These are phyloP conservation scores for Komagataella ulmi DNA, from an alignment of 805 yeast species.

Conservation along the genomic window DNA sequence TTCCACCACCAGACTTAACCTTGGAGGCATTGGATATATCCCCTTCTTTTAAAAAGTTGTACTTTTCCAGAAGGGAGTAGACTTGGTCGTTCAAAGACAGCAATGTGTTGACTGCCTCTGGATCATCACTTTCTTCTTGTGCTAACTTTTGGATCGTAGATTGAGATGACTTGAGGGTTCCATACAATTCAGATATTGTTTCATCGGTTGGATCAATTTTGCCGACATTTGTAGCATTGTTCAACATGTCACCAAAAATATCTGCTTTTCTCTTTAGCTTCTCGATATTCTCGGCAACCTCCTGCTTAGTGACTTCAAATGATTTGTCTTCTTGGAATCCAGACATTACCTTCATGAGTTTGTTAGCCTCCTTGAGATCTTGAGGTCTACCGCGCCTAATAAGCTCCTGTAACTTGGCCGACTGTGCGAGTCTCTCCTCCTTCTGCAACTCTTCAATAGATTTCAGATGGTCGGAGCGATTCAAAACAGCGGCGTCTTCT, in stretches of 20 bases:
- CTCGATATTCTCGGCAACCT: slow-evolving; percentile 73
- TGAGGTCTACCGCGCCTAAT: slow-evolving; percentile 92
- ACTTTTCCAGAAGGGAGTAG: slow-evolving; percentile 55
- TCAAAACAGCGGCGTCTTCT: slow-evolving; percentile 87
- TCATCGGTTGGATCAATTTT: slow-evolving; percentile 38
- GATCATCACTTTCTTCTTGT: slow-evolving; percentile 65
- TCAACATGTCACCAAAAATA: slow-evolving; percentile 76
- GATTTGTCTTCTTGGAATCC: slow-evolving; percentile 83
- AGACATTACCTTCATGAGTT: slow-evolving; percentile 95
- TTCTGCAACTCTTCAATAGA: slow-evolving; percentile 82
- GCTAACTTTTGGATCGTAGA: slow-evolving; percentile 80
- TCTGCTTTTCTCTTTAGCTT: slow-evolving; percentile 79
- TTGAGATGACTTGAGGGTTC: slow-evolving; percentile 68
- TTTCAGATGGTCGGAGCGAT: slow-evolving; percentile 77
- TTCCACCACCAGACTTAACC: slow-evolving; percentile 23
- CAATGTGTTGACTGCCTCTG: slow-evolving; percentile 48
- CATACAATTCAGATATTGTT: slow-evolving; percentile 65
- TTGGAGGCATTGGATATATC: slow-evolving; percentile 36
- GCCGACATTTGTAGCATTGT: slow-evolving; percentile 28
- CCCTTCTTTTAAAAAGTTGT: slow-evolving; percentile 51
- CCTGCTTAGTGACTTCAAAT: slow-evolving; percentile 57
- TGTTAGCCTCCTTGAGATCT: slow-evolving; percentile 92
- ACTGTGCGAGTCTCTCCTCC: slow-evolving; percentile 86
- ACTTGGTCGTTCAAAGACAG: slow-evolving; percentile 64
- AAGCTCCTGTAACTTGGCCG: slow-evolving; percentile 90